phyloP scores from a whole-genome alignment of 2,329 filamentous ascomycete genomes.

The Pseudovirgaria hyperparasitica region DNA sequence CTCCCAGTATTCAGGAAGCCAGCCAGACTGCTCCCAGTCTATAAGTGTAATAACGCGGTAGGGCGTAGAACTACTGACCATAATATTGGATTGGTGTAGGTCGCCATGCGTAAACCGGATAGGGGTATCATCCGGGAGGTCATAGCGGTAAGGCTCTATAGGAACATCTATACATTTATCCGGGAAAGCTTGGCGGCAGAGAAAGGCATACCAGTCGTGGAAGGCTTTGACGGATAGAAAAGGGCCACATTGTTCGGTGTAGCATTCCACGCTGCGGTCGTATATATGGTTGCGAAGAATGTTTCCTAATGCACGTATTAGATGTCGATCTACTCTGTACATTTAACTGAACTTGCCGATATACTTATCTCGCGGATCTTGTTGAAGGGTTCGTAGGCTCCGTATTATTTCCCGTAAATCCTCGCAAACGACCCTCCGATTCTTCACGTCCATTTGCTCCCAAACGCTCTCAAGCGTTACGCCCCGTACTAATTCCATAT shows the following conservation, averaged over 20 bases:
- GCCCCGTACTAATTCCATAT: conserved; percentile 21
- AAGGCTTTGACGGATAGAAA: conserved; percentile 17
- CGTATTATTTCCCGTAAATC: conserved; percentile 9
- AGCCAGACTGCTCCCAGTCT: conserved; percentile 21
- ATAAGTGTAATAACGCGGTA: conserved; percentile 13
- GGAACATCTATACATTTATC: no score
- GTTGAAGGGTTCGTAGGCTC: conserved; percentile 13
- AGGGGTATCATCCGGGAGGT: conserved; percentile 16
- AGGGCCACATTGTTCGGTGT: conserved; percentile 13
- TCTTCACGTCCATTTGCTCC: conserved; percentile 9
- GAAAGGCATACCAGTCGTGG: conserved; percentile 20
- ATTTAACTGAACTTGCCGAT: conserved; percentile 11
- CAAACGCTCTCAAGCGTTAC: conserved; percentile 15
- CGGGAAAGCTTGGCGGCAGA: conserved; percentile 10
- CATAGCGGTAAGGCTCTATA: conserved; percentile 15
- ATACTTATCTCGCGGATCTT: conserved; percentile 13
- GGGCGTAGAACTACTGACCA: conserved; percentile 12
- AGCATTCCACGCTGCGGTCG: conserved; percentile 11
- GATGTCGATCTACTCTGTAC: conserved; percentile 6
- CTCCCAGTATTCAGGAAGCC: conserved; percentile 22
- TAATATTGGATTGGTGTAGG: conserved; percentile 22
- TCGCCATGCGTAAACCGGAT: conserved; percentile 24
- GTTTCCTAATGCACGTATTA: conserved; percentile 7
- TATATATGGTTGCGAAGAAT: conserved; percentile 10
- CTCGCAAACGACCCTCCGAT: conserved; percentile 6